phyloP scores from a whole-genome alignment of 108 stramenopile genomes.

The Cylindrotheca closterium region DNA sequence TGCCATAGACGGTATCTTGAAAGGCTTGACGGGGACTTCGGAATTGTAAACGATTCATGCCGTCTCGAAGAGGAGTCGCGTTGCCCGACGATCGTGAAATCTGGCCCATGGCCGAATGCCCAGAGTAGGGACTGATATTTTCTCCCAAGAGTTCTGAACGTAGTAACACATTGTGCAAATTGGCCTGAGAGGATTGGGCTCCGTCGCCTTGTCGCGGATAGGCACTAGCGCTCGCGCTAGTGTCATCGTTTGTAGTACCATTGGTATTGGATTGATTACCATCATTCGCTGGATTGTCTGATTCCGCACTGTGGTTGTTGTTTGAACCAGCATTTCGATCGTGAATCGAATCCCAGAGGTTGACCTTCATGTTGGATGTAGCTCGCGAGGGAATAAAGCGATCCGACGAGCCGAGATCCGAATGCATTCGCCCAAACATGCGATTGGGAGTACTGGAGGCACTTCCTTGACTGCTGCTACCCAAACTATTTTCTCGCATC shows the following conservation, averaged over 20 bases:
- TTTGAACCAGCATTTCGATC: constrained; percentile 1
- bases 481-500: constrained; percentile 6
- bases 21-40: constrained; percentile 63
- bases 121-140: constrained; percentile 62
- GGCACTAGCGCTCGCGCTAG: constrained; percentile 6
- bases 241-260: constrained; percentile 15
- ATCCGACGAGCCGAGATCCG: constrained; percentile 50
- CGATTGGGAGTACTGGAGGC: constrained; percentile 12
- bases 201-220: constrained; percentile 11
- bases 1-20: constrained; percentile 44
- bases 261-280: constrained; percentile 1
- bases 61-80: constrained; percentile 50
- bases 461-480: constrained; percentile 7
- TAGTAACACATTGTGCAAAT: constrained; percentile 67
- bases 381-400: constrained; percentile 82
- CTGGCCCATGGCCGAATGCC: neutral
- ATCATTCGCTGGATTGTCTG: neutral
- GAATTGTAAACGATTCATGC: constrained; percentile 59
- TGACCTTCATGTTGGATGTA: constrained; percentile 51
- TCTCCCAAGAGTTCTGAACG: constrained; percentile 86
- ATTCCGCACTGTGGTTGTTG: neutral
- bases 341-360: constrained; percentile 43
- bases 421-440: constrained; percentile 1
- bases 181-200: constrained; percentile 32
- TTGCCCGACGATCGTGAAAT: constrained; percentile 8